Conservation (phyloP, 1,139 yeast species). For the Debaryomyces singareniensis region DNA sequence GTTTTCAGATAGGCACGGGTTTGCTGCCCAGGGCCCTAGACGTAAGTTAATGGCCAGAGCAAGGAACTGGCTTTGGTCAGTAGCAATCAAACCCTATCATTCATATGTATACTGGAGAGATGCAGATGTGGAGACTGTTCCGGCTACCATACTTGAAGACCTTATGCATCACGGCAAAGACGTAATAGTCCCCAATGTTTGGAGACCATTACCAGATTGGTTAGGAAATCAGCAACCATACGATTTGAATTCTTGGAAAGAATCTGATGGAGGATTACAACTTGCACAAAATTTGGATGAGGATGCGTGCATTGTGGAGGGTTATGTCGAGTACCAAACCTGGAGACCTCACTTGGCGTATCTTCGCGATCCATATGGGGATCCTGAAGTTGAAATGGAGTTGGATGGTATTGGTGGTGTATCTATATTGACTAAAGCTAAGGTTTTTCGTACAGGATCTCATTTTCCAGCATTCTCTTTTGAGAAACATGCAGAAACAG, state of each 20-base stretch:
- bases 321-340: constrained; percentile 86
- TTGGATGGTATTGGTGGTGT: constrained; percentile 92
- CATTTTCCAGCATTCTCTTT: constrained; percentile 90
- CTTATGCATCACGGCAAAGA: constrained; percentile 50
- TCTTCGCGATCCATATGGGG: constrained; percentile 79
- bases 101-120: constrained; percentile 52
- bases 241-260: constrained; percentile 89
- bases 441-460: constrained; percentile 72
- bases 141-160: constrained; percentile 45
- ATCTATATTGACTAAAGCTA: constrained; percentile 73
- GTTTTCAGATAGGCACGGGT: constrained; percentile 47
- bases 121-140: constrained; percentile 49
- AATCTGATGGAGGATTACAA: constrained; percentile 75
- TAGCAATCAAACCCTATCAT: constrained; percentile 47
- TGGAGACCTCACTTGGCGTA: constrained; percentile 92
- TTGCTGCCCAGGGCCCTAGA: constrained; percentile 51
- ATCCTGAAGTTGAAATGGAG: constrained; percentile 81
- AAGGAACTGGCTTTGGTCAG: constrained; percentile 49
- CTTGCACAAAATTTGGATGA: constrained; percentile 73
- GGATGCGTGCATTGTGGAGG: constrained; percentile 88
- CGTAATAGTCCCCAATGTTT: constrained; percentile 72
- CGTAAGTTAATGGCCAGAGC: constrained; percentile 50
- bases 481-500: constrained; percentile 89
- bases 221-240: constrained; percentile 85
- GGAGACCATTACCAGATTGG: constrained; percentile 92